These are phyloP conservation scores for Jatropha curcas DNA, from an alignment of 345 rosid genomes.

Conservation along the genomic window DNA sequence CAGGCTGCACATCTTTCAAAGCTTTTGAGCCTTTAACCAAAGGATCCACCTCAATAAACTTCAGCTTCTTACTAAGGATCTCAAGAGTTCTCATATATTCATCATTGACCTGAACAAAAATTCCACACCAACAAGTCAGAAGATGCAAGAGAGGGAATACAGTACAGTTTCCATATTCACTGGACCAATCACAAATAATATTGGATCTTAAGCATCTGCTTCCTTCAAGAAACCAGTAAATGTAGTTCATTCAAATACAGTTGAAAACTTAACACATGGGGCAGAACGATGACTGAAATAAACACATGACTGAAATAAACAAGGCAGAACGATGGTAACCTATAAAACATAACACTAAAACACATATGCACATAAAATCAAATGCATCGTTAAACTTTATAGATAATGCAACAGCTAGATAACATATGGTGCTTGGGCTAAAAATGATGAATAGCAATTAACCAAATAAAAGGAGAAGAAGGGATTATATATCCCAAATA, in stretches of 20 bases:
- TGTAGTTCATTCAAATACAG: not conserved
- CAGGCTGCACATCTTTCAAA: conserved; percentile 93
- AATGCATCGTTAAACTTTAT: not conserved
- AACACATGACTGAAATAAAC: not conserved
- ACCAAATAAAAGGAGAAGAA: conserved; percentile 1
- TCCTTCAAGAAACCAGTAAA: not conserved
- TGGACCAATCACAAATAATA: conserved; percentile 7
- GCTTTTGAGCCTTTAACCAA: conserved; percentile 84
- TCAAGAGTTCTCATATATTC: conserved; percentile 89
- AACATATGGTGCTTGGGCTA: not conserved
- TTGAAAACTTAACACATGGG: not conserved
- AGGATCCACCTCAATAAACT: conserved; percentile 73
- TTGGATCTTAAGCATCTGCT: not conserved
- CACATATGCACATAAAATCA: not conserved
- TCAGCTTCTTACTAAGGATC: conserved; percentile 89
- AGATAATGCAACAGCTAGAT: not conserved
- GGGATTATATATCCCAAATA: not conserved
- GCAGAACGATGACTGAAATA: not conserved
- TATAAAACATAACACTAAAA: not conserved
- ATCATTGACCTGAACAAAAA: conserved; percentile 74
- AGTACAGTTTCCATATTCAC: conserved; percentile 2
- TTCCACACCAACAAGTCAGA: conserved; percentile 26
- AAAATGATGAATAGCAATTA: not conserved
- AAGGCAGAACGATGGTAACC: not conserved
- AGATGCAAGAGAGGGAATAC: conserved; percentile 4